These are phyloP conservation scores for Vaccinium darrowii DNA, from an alignment of 148 eudicot species.

Conservation along the genomic window DNA sequence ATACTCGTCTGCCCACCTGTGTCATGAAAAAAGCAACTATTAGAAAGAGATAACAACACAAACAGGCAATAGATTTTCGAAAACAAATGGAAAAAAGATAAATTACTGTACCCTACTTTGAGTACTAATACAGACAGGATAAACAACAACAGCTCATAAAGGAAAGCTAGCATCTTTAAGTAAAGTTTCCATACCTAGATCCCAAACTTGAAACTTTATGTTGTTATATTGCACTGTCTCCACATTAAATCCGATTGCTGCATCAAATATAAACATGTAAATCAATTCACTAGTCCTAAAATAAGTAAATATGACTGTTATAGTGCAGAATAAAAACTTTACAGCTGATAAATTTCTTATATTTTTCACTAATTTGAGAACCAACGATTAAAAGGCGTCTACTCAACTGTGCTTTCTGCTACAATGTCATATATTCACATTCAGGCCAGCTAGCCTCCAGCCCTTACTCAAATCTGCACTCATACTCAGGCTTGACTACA, in stretches of 20 bases:
- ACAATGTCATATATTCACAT: neutral
- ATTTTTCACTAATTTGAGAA: neutral
- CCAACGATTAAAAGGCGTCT: neutral
- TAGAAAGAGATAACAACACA: neutral
- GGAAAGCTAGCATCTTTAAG: neutral
- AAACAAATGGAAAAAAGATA: neutral
- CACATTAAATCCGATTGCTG: slow-evolving; percentile 98
- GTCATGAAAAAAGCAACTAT: slow-evolving; percentile 25
- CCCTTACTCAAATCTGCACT: neutral
- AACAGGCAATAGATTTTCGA: neutral
- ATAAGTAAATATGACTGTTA: neutral
- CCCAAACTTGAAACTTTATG: slow-evolving; percentile 98
- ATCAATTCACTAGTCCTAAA: slow-evolving; percentile 4
- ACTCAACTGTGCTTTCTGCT: neutral
- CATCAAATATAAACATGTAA: slow-evolving; percentile 21
- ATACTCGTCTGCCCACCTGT: slow-evolving; percentile 99
- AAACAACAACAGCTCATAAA: neutral
- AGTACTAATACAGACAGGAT: neutral
- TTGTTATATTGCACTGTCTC: slow-evolving; percentile 96
- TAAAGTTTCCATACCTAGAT: slow-evolving; percentile 67
- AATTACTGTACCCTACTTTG: neutral
- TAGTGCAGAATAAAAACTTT: neutral
- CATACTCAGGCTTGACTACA: neutral
- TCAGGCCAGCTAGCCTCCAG: neutral
- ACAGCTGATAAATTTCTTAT: neutral